Base-by-base conservation (phyloP, 2,329 filamentous ascomycete genomes). In the Colletotrichum sp. region DNA sequence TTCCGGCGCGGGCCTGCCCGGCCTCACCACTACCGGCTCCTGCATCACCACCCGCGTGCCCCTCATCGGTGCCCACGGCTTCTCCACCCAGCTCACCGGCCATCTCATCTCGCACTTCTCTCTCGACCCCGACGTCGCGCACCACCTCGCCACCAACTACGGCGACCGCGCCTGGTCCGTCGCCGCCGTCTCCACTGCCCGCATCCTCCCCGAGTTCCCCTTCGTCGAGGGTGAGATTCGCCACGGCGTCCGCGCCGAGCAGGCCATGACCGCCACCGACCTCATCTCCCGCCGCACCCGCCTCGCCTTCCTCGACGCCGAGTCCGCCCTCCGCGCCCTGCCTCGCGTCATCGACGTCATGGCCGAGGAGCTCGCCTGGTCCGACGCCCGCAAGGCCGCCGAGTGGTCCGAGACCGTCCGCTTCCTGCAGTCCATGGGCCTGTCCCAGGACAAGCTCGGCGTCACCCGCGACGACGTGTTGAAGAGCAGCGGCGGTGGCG, bases 1-100 rank as follows among this genome's bases (percentile, higher is more conserved):
- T 78, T 93, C 91, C 80, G 94, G 94, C 77, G 92, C 91, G 60
- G 89, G 91, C 65, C 84, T 82, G 24, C 73, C 79, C 16, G 79
- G 79, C 21, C 76, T 84, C 69, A 79, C 89, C 74, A 91, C 95
- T 32, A 92, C 94, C 80, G 94, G 94, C 36, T 87, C 86, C 26
- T 96, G 94, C 87, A 91, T 94, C 81, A 96, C 95, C 8, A 93
- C 95, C 83, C 88, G 91, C 76, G 91, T 96, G 66, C 91, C 93
- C 67, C 89, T 97, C 56, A 87, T 95, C 70, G 94, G 94, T 79
- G 94, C 95, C 8, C 95, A 97, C 84, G 94, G 94, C 75, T 96
- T 81, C 79, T 86, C 84, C 4, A 80, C 80, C 9, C 76, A 79
- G 12, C 79, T 87, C 56, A 79, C 83, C 21, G 78, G 80, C 6